Evolutionary conservation across 2,329 filamentous ascomycete species (phyloP).

Genomic region (Furcasterigmium furcatum): DNA sequence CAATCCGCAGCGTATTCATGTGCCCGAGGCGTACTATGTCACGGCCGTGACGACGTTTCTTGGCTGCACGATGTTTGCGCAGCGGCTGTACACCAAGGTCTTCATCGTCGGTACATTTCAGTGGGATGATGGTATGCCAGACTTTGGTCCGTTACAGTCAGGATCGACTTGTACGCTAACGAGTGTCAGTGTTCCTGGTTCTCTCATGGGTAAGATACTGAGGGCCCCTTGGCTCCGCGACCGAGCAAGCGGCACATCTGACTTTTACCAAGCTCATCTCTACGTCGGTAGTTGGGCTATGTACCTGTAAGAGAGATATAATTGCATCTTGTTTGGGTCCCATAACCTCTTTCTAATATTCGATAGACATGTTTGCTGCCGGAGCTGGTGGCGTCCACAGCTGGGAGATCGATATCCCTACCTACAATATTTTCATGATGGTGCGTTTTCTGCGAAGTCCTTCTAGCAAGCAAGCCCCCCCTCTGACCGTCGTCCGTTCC

Average conservation of each 20-base stretch:
- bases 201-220: slow-evolving; percentile 3
- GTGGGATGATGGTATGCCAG: slow-evolving; percentile 23
- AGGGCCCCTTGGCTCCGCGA: not conserved
- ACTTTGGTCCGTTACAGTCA: slow-evolving; percentile 3
- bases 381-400: slow-evolving; percentile 21
- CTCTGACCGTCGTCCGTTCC: not conserved
- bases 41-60: slow-evolving; percentile 17
- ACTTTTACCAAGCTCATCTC: slow-evolving; percentile 4
- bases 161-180: not conserved
- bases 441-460: slow-evolving; percentile 6
- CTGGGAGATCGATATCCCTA: slow-evolving; percentile 24
- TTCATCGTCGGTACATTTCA: slow-evolving; percentile 16
- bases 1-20: slow-evolving; percentile 16
- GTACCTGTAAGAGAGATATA: slow-evolving; percentile 4
- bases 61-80: slow-evolving; percentile 16
- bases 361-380: slow-evolving; percentile 21
- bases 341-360: not conserved
- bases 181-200: not conserved
- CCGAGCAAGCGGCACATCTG: not conserved
- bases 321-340: too few relatives aligned
- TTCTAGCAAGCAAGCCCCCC: not conserved
- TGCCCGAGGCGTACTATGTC: slow-evolving; percentile 15
- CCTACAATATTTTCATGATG: slow-evolving; percentile 20
- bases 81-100: slow-evolving; percentile 22
- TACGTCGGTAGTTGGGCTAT: slow-evolving; percentile 4